phyloP scores from a whole-genome alignment of 106 monocot genomes.

The Dendrobium officinale region DNA sequence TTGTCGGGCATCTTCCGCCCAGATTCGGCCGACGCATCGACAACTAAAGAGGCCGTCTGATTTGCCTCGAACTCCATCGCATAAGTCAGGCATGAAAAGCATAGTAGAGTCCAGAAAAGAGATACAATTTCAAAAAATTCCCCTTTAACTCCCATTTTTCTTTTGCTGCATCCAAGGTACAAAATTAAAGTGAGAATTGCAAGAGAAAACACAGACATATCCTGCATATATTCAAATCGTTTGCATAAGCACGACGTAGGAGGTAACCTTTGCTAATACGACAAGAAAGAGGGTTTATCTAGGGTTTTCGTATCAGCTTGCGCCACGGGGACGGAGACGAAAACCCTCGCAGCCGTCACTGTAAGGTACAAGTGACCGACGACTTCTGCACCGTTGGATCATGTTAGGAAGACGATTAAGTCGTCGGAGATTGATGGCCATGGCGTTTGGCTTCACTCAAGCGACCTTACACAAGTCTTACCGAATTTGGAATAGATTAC shows the following conservation, averaged over 20 bases:
- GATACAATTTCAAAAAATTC: conserved; percentile 2
- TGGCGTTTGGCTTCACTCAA: no score
- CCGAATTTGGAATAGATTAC: no score
- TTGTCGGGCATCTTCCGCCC: conserved; percentile 33
- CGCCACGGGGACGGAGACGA: not conserved
- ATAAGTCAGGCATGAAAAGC: conserved; percentile 6
- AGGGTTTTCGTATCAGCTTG: not conserved
- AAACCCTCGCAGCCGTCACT: not conserved
- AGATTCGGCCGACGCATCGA: conserved; percentile 37
- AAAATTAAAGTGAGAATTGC: not conserved
- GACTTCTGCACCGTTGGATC: not conserved
- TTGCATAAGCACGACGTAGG: not conserved
- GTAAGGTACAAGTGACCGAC: not conserved
- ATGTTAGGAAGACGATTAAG: not conserved
- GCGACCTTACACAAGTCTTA: no score
- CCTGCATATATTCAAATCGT: not conserved
- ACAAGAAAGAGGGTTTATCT: not conserved
- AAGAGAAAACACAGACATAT: not conserved
- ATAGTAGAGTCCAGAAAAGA: conserved; percentile 18
- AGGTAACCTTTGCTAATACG: not conserved
- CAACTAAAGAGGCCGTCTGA: conserved; percentile 33
- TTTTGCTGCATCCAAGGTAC: not conserved
- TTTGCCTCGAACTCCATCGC: conserved; percentile 15
- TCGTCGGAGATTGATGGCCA: no score
- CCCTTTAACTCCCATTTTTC: conserved; percentile 18